These are phyloP conservation scores for Venturia pyrina DNA, from an alignment of 2,329 filamentous ascomycete species.

Conservation along the genomic window DNA sequence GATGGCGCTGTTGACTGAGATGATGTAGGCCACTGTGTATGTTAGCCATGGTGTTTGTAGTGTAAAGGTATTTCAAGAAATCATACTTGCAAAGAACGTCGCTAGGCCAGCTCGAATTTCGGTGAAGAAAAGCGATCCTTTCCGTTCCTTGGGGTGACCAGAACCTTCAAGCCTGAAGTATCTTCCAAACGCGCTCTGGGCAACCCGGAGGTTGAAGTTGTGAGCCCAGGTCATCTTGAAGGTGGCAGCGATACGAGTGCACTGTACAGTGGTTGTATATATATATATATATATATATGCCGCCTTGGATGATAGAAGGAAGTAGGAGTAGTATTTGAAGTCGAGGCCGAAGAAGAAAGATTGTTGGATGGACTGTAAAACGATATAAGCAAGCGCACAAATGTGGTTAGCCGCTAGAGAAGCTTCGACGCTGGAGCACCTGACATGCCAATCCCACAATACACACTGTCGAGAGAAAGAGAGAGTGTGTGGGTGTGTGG, in stretches of 20 bases:
- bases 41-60: slow-evolving; percentile 17
- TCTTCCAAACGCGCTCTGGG: slow-evolving; percentile 25
- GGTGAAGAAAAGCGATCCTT: slow-evolving; percentile 69
- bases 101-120: slow-evolving; percentile 76
- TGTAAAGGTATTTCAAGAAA: slow-evolving; percentile 41
- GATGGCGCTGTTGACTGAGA: slow-evolving; percentile 58
- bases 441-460: background rate
- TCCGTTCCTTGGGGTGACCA: slow-evolving; percentile 64
- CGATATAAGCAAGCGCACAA: background rate
- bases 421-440: background rate
- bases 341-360: background rate
- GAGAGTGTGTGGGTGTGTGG: too few relatives aligned
- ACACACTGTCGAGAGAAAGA: background rate
- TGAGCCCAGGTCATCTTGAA: slow-evolving; percentile 19
- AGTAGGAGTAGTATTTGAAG: background rate
- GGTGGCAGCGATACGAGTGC: background rate
- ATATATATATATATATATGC: background rate
- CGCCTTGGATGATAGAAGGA: background rate
- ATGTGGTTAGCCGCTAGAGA: background rate
- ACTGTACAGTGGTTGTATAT: background rate
- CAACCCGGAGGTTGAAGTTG: slow-evolving; percentile 24
- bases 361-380: background rate
- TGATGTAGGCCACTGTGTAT: slow-evolving; percentile 68
- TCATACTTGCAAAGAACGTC: slow-evolving; percentile 41
- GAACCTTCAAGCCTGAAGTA: slow-evolving; percentile 70